phyloP scores from a whole-genome alignment of 768 basidiomycete species.

The Termitomyces sp. region DNA sequence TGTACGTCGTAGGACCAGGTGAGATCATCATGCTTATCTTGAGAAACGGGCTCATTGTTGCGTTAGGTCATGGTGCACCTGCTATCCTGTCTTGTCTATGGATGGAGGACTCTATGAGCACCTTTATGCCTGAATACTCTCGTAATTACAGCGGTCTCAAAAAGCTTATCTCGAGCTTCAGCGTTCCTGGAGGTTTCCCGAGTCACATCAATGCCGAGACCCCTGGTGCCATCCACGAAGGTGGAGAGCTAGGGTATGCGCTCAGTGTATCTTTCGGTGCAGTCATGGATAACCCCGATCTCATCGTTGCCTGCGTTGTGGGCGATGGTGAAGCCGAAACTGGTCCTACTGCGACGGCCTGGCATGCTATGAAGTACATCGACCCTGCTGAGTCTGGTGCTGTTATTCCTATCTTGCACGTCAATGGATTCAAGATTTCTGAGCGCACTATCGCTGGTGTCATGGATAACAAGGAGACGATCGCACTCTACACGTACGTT shows the following conservation, averaged over 20 bases:
- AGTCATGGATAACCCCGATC: conserved; percentile 87
- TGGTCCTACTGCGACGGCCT: conserved; percentile 74
- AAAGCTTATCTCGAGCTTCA: conserved; percentile 70
- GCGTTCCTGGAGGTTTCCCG: conserved; percentile 80
- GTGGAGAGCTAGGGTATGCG: conserved; percentile 87
- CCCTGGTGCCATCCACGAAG: conserved; percentile 89
- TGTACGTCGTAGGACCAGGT: conserved; percentile 82
- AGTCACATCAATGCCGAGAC: conserved; percentile 80
- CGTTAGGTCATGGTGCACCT: conserved; percentile 75
- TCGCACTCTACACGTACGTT: conserved; percentile 63
- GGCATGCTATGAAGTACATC: conserved; percentile 87
- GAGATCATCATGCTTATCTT: conserved; percentile 3
- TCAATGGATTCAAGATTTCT: conserved; percentile 88
- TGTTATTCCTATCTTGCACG: conserved; percentile 85
- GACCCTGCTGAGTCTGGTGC: conserved; percentile 89
- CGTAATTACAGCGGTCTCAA: conserved; percentile 55
- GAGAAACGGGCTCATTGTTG: background rate
- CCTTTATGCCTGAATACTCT: conserved; percentile 53
- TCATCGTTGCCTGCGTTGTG: conserved; percentile 76
- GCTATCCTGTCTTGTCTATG: conserved; percentile 82
- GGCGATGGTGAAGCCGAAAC: conserved; percentile 88
- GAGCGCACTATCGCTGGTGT: conserved; percentile 86
- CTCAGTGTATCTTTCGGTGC: conserved; percentile 83
- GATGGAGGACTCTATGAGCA: conserved; percentile 70
- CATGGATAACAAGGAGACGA: conserved; percentile 86